These are phyloP conservation scores for Rhizoclosmatium sp. DNA, from an alignment of 192 early-diverging fungal genomes.

Conservation along the genomic window DNA sequence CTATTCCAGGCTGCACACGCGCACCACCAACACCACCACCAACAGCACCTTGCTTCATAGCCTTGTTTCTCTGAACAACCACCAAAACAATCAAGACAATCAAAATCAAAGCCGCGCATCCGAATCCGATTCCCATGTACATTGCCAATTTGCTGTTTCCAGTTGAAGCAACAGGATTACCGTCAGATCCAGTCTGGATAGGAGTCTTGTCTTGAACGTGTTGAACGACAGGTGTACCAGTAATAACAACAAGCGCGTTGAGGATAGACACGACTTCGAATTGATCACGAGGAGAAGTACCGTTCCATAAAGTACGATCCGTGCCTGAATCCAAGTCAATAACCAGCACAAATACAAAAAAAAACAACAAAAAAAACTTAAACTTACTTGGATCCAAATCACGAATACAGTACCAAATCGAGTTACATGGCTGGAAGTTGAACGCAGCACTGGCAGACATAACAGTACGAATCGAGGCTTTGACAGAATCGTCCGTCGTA, in stretches of 20 bases:
- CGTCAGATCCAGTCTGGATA: no score
- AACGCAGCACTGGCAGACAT: not conserved
- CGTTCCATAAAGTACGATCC: conserved; percentile 22
- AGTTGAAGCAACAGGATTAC: no score
- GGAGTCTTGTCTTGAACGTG: not conserved
- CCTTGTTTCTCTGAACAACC: no score
- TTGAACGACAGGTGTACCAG: not conserved
- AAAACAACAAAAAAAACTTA: not conserved
- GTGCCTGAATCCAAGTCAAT: not conserved
- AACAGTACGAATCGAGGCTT: not conserved
- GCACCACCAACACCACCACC: no score
- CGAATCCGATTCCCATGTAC: no score
- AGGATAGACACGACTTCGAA: conserved; percentile 23
- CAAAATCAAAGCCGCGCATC: no score
- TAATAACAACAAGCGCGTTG: not conserved
- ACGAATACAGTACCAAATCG: conserved; percentile 29
- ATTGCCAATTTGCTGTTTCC: no score
- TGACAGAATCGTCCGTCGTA: not conserved
- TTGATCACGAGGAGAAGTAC: conserved; percentile 26
- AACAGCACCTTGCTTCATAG: no score
- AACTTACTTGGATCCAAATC: conserved; percentile 8
- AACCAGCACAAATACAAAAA: not conserved
- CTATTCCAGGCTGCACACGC: no score
- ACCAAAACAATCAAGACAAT: no score
- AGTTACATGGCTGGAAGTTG: conserved; percentile 9